Base-by-base conservation (phyloP, 805 yeast genomes). In the Kodamaea laetipori region DNA sequence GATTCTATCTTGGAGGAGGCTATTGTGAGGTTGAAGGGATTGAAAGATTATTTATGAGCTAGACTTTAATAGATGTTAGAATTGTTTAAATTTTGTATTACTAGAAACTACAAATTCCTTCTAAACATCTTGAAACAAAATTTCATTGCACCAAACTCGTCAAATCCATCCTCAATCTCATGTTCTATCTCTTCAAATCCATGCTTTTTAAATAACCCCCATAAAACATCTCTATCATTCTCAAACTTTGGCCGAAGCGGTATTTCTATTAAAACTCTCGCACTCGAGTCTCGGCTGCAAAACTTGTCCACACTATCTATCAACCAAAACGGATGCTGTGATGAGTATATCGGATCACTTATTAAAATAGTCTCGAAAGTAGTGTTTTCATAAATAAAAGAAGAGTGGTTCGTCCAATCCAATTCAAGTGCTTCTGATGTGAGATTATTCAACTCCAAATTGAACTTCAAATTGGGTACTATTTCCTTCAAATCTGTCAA, bases 261-360 rank as follows among this genome's bases (percentile, higher is more conserved):
- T 10, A 94, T 67, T 60, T 90, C 90, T 6, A 92, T 59, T 11
- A 87, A 60, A 0, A 90, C 80, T 6, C 74, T 57, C 0, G 84
- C 66, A 2, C 56, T 61, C 0, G 43, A 11, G 2, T 49, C 44
- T 9, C 45, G 16, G 1, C 60, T 60, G 15, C 82, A 54, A 42
- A 86, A 81, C 32, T 54, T 50, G 3, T 56, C 53, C 4, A 90
- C 66, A 74, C 87, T 82, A 38, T 77, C 61, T 4, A 77, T 76
- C 1, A 92, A 80, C 80, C 86, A 78, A 11, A 61, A 59, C 1
- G 97, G 97, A 57, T 92, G 98, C 24, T 78, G 74, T 0, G 83
- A 67, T 0, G 96, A 86, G 60, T 94, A 92, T 2, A 92, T 81
- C 0, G 97, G 97, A 61, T 92, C 99, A 15, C 96, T 85, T 3